phyloP scores from a whole-genome alignment of 768 basidiomycete species.

The Paxillus involutus region DNA sequence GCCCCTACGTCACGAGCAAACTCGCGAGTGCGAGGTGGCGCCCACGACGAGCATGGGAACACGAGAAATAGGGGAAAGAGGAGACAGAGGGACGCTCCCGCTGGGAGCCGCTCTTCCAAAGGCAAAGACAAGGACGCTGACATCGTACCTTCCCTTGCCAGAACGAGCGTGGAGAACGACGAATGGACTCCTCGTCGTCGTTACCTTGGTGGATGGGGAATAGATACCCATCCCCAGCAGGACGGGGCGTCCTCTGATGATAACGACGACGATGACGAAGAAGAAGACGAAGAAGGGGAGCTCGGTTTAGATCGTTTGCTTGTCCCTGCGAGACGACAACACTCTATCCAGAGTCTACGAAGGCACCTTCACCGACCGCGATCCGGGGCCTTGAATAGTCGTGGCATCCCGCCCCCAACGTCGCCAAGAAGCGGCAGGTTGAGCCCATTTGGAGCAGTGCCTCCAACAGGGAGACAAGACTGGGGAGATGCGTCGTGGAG shows the following conservation, averaged over 20 bases:
- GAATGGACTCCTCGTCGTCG: slow-evolving; percentile 42
- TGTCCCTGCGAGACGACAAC: slow-evolving; percentile 69
- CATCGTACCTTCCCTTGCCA: slow-evolving; percentile 61
- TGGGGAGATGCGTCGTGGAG: slow-evolving; percentile 24
- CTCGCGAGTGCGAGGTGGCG: slow-evolving; percentile 38
- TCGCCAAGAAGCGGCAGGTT: slow-evolving; percentile 17
- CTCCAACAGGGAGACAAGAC: slow-evolving; percentile 5
- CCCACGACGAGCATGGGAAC: slow-evolving; percentile 19
- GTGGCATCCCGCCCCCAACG: slow-evolving; percentile 10
- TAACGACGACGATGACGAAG: slow-evolving; percentile 34
- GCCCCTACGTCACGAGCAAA: slow-evolving; percentile 64
- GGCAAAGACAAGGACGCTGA: slow-evolving; percentile 32
- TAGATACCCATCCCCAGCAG: slow-evolving; percentile 13
- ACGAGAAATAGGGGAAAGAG: slow-evolving; percentile 23
- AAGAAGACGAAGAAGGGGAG: slow-evolving; percentile 55
- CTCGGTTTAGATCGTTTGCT: slow-evolving; percentile 66
- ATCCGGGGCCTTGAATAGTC: slow-evolving; percentile 9
- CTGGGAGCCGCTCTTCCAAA: slow-evolving; percentile 20
- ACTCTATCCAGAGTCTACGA: slow-evolving; percentile 70
- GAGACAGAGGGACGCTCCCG: slow-evolving; percentile 19
- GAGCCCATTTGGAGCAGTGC: slow-evolving; percentile 14
- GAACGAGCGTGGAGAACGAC: slow-evolving; percentile 60
- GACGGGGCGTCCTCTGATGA: slow-evolving; percentile 20
- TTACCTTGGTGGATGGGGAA: slow-evolving; percentile 34
- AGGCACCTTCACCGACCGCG: slow-evolving; percentile 48